Evolutionary conservation across 2,329 filamentous ascomycete species (phyloP).

Genomic region (Xylaria multiplex): DNA sequence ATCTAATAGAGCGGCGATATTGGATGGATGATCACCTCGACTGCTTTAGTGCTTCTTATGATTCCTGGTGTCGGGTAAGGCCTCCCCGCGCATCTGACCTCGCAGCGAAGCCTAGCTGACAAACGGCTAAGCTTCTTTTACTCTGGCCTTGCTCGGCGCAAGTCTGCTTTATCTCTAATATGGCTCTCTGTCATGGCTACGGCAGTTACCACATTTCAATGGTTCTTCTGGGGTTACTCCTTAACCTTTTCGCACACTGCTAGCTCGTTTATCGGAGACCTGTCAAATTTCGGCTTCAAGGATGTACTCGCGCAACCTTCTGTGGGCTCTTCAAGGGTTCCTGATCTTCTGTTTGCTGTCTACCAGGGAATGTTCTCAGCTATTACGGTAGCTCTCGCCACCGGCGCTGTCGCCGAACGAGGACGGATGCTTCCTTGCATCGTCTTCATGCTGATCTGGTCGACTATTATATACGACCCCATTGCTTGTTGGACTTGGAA

Average conservation of each 20-base stretch:
- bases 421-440: slow-evolving; percentile 89
- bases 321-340: slow-evolving; percentile 76
- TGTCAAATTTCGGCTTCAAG: slow-evolving; percentile 82
- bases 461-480: slow-evolving; percentile 88
- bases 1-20: slow-evolving; percentile 74
- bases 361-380: slow-evolving; percentile 91
- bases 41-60: slow-evolving; percentile 88
- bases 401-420: slow-evolving; percentile 86
- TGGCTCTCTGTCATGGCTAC: slow-evolving; percentile 91
- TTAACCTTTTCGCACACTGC: slow-evolving; percentile 83
- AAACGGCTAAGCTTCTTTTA: slow-evolving; percentile 76
- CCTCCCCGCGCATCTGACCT: slow-evolving; percentile 30
- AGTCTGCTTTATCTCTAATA: slow-evolving; percentile 88
- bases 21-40: slow-evolving; percentile 83
- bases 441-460: slow-evolving; percentile 94
- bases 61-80: slow-evolving; percentile 83
- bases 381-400: slow-evolving; percentile 85
- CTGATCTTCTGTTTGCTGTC: slow-evolving; percentile 84
- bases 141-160: slow-evolving; percentile 86
- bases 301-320: slow-evolving; percentile 80
- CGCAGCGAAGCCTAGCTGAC: slow-evolving; percentile 27
- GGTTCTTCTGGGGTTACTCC: slow-evolving; percentile 94
- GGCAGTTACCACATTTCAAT: slow-evolving; percentile 86
- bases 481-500: slow-evolving; percentile 98
- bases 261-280: slow-evolving; percentile 78